Evolutionary conservation across 306 rosid genomes (phyloP).

Genomic region (Styphnolobium japonicum): DNA sequence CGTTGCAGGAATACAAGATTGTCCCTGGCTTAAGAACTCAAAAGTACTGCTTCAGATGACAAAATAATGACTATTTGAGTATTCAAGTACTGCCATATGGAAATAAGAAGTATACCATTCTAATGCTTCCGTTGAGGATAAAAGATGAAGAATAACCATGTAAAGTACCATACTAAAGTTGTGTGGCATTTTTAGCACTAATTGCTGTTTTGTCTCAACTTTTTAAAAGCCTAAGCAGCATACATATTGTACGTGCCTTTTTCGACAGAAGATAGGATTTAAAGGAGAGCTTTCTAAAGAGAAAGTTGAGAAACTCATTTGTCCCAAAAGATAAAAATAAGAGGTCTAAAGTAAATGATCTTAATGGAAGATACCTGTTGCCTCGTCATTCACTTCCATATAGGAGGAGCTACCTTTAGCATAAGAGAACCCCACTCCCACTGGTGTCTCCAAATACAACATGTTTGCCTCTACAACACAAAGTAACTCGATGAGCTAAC

Average conservation of each 20-base stretch:
- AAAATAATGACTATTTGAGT: neutral
- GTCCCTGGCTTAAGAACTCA: constrained; percentile 54
- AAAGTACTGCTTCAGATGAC: constrained; percentile 31
- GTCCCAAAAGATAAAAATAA: constrained; percentile 29
- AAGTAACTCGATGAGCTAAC: constrained; percentile 5
- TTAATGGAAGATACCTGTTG: constrained; percentile 49
- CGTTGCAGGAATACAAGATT: constrained; percentile 55
- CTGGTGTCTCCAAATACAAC: constrained; percentile 67
- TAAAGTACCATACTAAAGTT: constrained; percentile 14
- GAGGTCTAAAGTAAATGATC: constrained; percentile 7
- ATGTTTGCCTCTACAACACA: constrained; percentile 58
- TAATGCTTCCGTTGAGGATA: neutral
- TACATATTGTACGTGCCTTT: constrained; percentile 20
- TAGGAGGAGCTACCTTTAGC: constrained; percentile 38
- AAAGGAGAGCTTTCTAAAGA: constrained; percentile 30
- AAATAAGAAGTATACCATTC: neutral
- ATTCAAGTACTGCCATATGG: neutral
- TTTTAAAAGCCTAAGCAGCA: constrained; percentile 29
- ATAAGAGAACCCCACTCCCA: constrained; percentile 73
- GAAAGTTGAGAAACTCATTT: constrained; percentile 3
- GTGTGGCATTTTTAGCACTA: neutral
- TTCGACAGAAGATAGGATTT: constrained; percentile 13
- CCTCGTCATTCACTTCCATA: constrained; percentile 43
- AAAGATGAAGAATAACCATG: neutral
- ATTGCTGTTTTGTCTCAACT: constrained; percentile 31